Conservation (phyloP, 129 eudicot species). For the Arctium minus region DNA sequence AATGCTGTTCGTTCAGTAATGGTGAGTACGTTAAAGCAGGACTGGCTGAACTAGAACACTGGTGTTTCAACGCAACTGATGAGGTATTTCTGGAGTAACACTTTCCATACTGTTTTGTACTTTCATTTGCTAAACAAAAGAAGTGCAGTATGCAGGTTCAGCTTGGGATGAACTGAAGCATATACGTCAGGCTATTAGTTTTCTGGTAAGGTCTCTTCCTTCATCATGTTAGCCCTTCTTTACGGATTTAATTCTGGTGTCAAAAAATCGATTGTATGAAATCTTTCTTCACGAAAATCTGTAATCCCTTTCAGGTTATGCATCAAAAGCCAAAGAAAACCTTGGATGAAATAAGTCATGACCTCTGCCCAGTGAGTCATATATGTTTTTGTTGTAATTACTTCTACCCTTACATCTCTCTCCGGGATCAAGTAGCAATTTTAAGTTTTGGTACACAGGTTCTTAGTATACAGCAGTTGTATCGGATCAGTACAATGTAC, state of each 20-base stretch:
- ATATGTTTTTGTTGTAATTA: constrained; percentile 1
- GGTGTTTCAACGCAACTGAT: constrained; percentile 85
- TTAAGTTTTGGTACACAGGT: constrained; percentile 44
- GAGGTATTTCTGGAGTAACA: constrained; percentile 45
- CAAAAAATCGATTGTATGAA: background rate
- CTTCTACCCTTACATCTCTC: background rate
- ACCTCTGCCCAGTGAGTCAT: constrained; percentile 89
- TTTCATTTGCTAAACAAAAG: constrained; percentile 11
- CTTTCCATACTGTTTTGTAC: constrained; percentile 2
- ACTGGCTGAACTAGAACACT: constrained; percentile 77
- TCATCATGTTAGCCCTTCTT: background rate
- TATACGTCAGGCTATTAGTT: constrained; percentile 92
- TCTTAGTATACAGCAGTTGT: constrained; percentile 87
- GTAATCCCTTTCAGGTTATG: constrained; percentile 51
- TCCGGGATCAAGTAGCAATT: background rate
- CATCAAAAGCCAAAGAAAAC: constrained; percentile 97
- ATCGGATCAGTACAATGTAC: constrained; percentile 93
- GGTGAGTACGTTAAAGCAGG: constrained; percentile 99
- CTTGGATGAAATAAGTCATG: constrained; percentile 74
- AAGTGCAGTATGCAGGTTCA: constrained; percentile 91
- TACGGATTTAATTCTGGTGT: background rate
- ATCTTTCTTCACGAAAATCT: constrained; percentile 2
- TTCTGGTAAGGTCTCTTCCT: constrained; percentile 52
- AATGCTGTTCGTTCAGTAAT: constrained; percentile 95
- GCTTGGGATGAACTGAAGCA: constrained; percentile 98